A percentile compares a stretch with the other conserved stretches of the same genome.
Evolutionary conservation across 192 early-diverging fungal species (phyloP).

Genomic region (Coemansia reversa): DNA sequence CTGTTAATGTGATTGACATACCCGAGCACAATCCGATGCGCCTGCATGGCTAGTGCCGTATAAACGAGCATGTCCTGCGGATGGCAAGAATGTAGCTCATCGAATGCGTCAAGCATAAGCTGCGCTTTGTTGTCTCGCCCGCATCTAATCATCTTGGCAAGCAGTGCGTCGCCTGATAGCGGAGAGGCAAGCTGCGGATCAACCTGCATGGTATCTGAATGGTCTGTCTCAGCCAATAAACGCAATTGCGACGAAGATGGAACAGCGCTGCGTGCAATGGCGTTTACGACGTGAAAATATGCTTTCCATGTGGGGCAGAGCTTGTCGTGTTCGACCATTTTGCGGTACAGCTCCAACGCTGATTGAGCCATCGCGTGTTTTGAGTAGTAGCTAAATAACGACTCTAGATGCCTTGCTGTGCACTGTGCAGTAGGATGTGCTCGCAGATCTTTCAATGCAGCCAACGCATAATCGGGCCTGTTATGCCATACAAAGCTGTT

Average conservation of each 20-base stretch:
- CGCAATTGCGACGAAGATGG: background rate
- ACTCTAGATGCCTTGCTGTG: constrained; percentile 4
- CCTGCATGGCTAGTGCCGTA: constrained; percentile 10
- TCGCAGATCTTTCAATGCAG: constrained; percentile 20
- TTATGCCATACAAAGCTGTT: constrained; percentile 27
- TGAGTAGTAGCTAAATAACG: constrained; percentile 26
- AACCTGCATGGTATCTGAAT: background rate
- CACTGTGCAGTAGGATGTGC: constrained; percentile 17
- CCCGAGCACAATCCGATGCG: constrained; percentile 15
- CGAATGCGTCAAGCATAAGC: constrained; percentile 22
- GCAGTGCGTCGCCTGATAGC: constrained; percentile 6
- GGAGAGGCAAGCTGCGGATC: background rate
- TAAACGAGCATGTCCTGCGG: constrained; percentile 14
- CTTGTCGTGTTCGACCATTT: constrained; percentile 11
- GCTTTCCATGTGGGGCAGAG: constrained; percentile 23
- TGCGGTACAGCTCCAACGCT: constrained; percentile 25
- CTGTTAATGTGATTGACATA: background rate
- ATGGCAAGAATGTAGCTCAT: background rate
- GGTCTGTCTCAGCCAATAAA: background rate
- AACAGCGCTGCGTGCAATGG: constrained; percentile 17
- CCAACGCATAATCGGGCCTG: constrained; percentile 24
- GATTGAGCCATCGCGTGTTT: constrained; percentile 9
- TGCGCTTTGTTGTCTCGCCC: background rate
- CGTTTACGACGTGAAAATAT: constrained; percentile 17
- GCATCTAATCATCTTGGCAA: background rate